A percentile compares a stretch with the other conserved stretches of the same genome.
These are phyloP conservation scores for Stylonectria norvegica DNA, from an alignment of 2,329 filamentous ascomycete species.

Conservation along the genomic window DNA sequence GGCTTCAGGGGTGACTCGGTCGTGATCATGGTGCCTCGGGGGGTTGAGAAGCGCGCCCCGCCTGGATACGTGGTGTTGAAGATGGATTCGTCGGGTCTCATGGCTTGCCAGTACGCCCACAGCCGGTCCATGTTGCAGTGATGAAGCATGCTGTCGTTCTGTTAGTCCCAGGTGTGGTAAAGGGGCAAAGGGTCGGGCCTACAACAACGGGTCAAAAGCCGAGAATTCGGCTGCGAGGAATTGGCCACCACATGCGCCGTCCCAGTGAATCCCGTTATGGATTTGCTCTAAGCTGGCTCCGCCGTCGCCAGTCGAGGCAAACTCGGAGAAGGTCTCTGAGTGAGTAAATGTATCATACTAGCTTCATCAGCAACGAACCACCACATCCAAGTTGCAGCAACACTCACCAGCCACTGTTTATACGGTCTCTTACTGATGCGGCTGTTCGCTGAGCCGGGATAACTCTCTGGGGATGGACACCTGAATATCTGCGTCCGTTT, in stretches of 20 bases:
- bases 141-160: conserved; percentile 44
- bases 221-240: conserved; percentile 40
- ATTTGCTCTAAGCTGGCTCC: conserved; percentile 43
- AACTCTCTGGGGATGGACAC: conserved; percentile 36
- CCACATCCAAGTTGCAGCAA: too few species aligned
- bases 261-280: conserved; percentile 43
- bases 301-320: conserved; percentile 32
- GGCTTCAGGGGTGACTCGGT: conserved; percentile 47
- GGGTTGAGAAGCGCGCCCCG: conserved; percentile 39
- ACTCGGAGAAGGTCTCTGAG: conserved; percentile 33
- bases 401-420: conserved; percentile 41
- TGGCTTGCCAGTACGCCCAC: conserved; percentile 54
- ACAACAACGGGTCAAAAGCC: conserved; percentile 47
- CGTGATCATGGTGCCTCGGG: conserved; percentile 37
- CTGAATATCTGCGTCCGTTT: conserved; percentile 38
- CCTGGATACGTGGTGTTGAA: conserved; percentile 36
- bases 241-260: conserved; percentile 38
- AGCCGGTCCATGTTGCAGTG: conserved; percentile 62
- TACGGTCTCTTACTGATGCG: conserved; percentile 33
- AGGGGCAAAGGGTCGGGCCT: conserved; percentile 21
- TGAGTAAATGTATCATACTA: conserved; percentile 42
- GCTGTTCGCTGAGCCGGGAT: conserved; percentile 38
- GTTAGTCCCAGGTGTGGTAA: too few species aligned
- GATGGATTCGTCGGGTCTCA: conserved; percentile 35
- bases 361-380: conserved; percentile 7